Evolutionary conservation across 768 basidiomycete genomes (phyloP).

Genomic region (Lactarius quietus): DNA sequence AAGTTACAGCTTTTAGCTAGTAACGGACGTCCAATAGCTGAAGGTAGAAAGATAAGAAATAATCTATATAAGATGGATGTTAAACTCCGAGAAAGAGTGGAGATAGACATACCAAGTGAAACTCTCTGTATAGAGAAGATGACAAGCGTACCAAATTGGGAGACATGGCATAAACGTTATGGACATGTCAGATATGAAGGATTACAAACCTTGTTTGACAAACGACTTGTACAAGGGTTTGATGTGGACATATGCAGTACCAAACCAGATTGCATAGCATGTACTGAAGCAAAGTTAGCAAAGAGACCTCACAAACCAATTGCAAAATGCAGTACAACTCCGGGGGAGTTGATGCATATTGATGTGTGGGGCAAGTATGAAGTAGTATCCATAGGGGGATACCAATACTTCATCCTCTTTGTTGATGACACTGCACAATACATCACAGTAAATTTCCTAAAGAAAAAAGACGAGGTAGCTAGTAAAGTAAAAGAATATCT

Average conservation of each 20-base stretch:
- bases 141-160: too few relatives aligned
- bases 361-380: not conserved
- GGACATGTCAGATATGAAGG: not conserved
- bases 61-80: not conserved
- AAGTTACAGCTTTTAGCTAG: accelerated
- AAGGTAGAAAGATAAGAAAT: accelerated
- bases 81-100: too few relatives aligned
- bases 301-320: accelerated
- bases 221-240: not conserved
- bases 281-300: not conserved
- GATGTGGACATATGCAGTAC: accelerated
- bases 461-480: too few relatives aligned
- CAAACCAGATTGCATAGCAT: not conserved
- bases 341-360: not conserved
- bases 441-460: not conserved
- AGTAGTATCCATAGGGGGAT: accelerated
- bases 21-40: not conserved
- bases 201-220: too few relatives aligned
- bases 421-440: too few relatives aligned
- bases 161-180: not conserved
- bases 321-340: not conserved
- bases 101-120: too few relatives aligned
- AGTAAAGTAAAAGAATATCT: not conserved
- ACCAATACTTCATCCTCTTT: too few relatives aligned
- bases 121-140: too few relatives aligned